Evolutionary conservation across 768 basidiomycete genomes (phyloP).

Genomic region (Suillus weaverae): DNA sequence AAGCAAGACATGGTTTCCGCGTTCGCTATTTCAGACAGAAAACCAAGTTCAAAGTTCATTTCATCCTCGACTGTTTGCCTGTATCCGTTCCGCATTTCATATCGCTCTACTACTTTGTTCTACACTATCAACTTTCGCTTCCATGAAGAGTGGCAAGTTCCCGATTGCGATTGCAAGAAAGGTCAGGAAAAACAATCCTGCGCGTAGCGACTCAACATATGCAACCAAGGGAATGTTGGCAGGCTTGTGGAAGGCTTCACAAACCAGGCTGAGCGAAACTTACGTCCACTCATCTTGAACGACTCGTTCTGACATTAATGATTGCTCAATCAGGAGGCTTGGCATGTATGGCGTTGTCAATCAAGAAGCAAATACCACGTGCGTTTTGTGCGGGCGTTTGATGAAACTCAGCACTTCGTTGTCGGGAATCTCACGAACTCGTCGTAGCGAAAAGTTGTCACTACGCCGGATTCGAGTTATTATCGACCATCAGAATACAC

Average conservation of each 20-base stretch:
- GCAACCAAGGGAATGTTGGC: background rate
- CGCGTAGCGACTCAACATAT: slow-evolving; percentile 4
- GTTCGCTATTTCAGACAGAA: slow-evolving; percentile 56
- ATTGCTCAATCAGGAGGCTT: slow-evolving; percentile 4
- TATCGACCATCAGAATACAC: background rate
- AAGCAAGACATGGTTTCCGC: slow-evolving; percentile 42
- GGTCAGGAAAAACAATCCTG: slow-evolving; percentile 32
- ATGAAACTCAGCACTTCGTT: background rate
- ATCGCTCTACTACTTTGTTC: slow-evolving; percentile 50
- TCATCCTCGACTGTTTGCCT: slow-evolving; percentile 54
- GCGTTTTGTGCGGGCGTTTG: background rate
- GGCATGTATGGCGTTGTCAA: background rate
- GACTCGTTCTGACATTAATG: background rate
- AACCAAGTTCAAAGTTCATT: slow-evolving; percentile 69
- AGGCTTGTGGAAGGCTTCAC: slow-evolving; percentile 11
- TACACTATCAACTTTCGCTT: slow-evolving; percentile 40
- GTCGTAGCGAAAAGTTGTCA: background rate
- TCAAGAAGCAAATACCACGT: background rate
- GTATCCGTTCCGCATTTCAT: slow-evolving; percentile 36
- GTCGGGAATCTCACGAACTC: slow-evolving; percentile 5
- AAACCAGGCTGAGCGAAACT: slow-evolving; percentile 14
- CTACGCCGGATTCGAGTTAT: slow-evolving; percentile 6
- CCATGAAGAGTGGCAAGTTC: slow-evolving; percentile 39
- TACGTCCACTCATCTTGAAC: slow-evolving; percentile 2
- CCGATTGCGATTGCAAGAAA: slow-evolving; percentile 39